phyloP scores from a whole-genome alignment of 2,329 filamentous ascomycete species.

The Alternaria postmessia region DNA sequence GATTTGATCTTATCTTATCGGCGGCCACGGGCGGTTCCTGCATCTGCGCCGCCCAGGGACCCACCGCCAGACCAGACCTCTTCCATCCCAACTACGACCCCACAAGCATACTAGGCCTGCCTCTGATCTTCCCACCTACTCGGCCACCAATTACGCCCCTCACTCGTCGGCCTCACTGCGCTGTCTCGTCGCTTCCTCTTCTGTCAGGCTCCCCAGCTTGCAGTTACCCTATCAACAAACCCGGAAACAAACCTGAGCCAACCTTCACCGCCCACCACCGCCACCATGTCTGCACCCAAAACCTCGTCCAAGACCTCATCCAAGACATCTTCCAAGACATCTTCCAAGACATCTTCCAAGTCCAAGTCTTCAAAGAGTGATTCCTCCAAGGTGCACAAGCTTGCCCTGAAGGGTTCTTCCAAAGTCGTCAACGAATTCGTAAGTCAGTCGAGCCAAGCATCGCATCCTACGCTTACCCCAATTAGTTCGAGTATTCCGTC shows the following conservation, averaged over 20 bases:
- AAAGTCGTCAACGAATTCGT: constrained; percentile 97
- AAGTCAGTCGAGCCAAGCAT: constrained; percentile 53
- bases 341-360: background rate
- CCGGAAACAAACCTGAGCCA: constrained; percentile 33
- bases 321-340: background rate
- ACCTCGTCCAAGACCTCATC: constrained; percentile 30
- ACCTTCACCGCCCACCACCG: constrained; percentile 6
- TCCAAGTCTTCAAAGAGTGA: constrained; percentile 58
- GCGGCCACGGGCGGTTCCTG: constrained; percentile 14
- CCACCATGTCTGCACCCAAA: constrained; percentile 44
- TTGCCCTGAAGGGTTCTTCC: constrained; percentile 83
- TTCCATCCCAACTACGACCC: constrained; percentile 5
- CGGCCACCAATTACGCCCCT: background rate
- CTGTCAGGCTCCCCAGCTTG: background rate
- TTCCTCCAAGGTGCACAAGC: constrained; percentile 92
- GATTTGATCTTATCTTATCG: constrained; percentile 37
- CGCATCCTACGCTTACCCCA: constrained; percentile 21
- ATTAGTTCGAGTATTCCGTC: constrained; percentile 93
- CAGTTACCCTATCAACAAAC: constrained; percentile 46
- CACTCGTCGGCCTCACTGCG: background rate
- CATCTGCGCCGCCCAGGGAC: constrained; percentile 16
- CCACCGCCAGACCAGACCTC: constrained; percentile 21
- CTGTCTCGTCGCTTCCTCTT: background rate
- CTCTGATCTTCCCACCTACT: background rate
- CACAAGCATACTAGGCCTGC: constrained; percentile 7